Conservation (phyloP, 805 yeast species). For the Wickerhamiella lipophila region DNA sequence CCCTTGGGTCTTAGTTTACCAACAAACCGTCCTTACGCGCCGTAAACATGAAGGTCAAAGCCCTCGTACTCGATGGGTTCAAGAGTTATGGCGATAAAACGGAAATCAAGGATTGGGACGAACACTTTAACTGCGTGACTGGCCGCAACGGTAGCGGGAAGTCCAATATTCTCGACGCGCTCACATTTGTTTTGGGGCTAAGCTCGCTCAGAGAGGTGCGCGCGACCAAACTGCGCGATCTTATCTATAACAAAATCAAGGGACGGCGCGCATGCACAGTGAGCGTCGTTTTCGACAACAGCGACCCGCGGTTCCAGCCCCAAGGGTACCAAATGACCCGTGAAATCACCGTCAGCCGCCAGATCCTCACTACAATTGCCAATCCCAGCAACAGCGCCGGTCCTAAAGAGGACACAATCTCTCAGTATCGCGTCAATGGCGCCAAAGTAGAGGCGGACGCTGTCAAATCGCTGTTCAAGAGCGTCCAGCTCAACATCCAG, state of each 20-base stretch:
- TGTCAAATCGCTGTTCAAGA: slow-evolving; percentile 78
- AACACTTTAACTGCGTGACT: slow-evolving; percentile 92
- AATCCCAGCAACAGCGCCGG: background rate
- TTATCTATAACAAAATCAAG: slow-evolving; percentile 93
- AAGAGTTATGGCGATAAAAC: slow-evolving; percentile 96
- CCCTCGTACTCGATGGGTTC: slow-evolving; percentile 91
- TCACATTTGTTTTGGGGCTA: slow-evolving; percentile 95
- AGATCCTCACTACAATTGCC: slow-evolving; percentile 32
- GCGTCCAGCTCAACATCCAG: slow-evolving; percentile 89
- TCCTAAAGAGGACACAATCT: slow-evolving; percentile 40
- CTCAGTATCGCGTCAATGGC: slow-evolving; percentile 87
- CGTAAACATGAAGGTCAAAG: slow-evolving; percentile 96
- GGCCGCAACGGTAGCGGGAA: slow-evolving; percentile 97
- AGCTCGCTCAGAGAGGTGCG: slow-evolving; percentile 90
- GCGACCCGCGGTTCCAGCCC: slow-evolving; percentile 68
- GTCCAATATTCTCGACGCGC: slow-evolving; percentile 90
- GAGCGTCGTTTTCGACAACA: slow-evolving; percentile 85
- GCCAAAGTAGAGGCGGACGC: slow-evolving; percentile 92
- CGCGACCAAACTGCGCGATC: slow-evolving; percentile 84
- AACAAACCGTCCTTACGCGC: too few species aligned
- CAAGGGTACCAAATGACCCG: slow-evolving; percentile 62
- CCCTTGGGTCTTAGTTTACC: too few species aligned
- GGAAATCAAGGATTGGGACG: slow-evolving; percentile 89
- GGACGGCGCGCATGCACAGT: slow-evolving; percentile 96
- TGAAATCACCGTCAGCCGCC: slow-evolving; percentile 75